phyloP scores from a whole-genome alignment of 257 asterid species.

The Plantago elongata region DNA sequence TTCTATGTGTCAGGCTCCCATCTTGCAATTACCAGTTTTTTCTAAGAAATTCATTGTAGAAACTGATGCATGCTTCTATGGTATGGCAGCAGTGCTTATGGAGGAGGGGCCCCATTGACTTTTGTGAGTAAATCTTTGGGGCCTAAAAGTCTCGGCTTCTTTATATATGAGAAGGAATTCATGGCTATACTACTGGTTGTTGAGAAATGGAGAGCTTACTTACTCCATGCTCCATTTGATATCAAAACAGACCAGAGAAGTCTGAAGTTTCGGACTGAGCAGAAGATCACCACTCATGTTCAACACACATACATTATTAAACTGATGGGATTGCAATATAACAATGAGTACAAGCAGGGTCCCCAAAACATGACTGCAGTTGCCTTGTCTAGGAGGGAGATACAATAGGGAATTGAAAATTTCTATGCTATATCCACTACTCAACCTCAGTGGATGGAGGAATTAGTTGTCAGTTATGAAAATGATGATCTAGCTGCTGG shows the following conservation, averaged over 20 bases:
- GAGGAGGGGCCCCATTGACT: not conserved
- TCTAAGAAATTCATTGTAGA: not conserved
- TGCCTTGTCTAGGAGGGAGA: not conserved
- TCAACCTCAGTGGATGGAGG: not conserved
- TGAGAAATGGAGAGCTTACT: not conserved
- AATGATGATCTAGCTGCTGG: not conserved
- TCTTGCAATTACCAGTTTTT: not conserved
- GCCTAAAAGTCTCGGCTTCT: not conserved
- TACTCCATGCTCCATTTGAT: not conserved
- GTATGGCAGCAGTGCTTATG: not conserved
- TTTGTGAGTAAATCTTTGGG: not conserved
- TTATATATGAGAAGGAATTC: not conserved
- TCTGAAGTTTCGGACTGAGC: constrained; percentile 1
- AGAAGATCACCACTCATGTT: not conserved
- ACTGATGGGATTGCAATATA: not conserved
- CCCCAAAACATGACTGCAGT: not conserved
- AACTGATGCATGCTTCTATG: not conserved
- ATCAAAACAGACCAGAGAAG: not conserved
- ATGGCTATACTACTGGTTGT: not conserved
- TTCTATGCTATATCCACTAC: rapidly evolving
- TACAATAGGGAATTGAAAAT: not conserved
- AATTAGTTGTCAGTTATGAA: not conserved
- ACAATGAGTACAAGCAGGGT: not conserved
- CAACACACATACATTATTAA: constrained; percentile 2
- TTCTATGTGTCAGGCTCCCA: not conserved